Conservation (phyloP, 2,329 filamentous ascomycete species). For the Rutstroemia sp. region DNA sequence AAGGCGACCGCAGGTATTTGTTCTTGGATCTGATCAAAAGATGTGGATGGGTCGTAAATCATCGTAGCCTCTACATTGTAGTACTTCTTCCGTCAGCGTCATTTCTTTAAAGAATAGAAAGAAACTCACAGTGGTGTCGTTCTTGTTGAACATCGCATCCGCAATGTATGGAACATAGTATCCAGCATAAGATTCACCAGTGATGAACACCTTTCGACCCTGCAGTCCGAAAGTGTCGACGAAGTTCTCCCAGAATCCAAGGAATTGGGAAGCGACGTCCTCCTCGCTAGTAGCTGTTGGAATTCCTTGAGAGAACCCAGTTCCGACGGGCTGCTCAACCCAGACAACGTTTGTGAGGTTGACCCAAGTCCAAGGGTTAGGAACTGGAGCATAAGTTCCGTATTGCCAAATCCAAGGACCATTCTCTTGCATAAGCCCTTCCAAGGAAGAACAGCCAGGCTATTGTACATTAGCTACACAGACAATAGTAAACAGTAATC, state of each 20-base stretch:
- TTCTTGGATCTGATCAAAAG: constrained; percentile 38
- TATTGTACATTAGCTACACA: neutral
- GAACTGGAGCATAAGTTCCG: constrained; percentile 49
- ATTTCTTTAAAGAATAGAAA: neutral
- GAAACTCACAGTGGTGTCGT: constrained; percentile 30
- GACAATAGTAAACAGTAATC: no score
- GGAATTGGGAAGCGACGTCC: constrained; percentile 63
- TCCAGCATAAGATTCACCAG: constrained; percentile 67
- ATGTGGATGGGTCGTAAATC: constrained; percentile 65
- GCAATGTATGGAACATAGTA: constrained; percentile 65
- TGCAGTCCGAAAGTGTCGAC: constrained; percentile 62
- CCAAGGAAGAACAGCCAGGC: constrained; percentile 49
- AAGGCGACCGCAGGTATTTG: constrained; percentile 48
- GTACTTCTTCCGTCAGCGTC: constrained; percentile 39
- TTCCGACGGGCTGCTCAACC: constrained; percentile 28
- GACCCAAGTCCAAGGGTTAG: constrained; percentile 26
- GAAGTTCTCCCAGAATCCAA: constrained; percentile 75
- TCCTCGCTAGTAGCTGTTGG: constrained; percentile 58
- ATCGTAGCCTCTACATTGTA: constrained; percentile 62
- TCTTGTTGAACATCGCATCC: constrained; percentile 61
- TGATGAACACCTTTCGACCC: constrained; percentile 62
- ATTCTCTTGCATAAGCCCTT: constrained; percentile 69
- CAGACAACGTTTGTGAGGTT: constrained; percentile 28
- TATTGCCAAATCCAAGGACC: constrained; percentile 66
- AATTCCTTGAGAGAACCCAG: constrained; percentile 30